Evolutionary conservation across 2,329 filamentous ascomycete species (phyloP).

Genomic region (Paraconiothyrium brasiliense): DNA sequence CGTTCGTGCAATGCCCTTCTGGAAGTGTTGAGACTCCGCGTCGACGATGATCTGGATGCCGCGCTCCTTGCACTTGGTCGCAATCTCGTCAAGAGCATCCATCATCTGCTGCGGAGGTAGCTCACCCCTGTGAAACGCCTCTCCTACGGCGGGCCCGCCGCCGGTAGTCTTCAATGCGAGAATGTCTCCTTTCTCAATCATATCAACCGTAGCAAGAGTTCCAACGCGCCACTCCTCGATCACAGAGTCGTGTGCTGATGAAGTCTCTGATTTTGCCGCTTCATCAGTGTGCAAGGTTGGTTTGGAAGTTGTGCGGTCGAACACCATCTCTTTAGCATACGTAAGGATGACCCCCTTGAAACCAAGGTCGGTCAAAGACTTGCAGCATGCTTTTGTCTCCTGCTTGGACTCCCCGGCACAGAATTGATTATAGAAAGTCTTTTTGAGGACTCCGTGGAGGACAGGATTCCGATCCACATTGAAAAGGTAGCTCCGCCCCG

Average conservation of each 20-base stretch:
- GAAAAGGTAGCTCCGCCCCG: conserved; percentile 49
- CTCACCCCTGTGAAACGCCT: conserved; percentile 48
- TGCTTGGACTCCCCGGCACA: conserved; percentile 79
- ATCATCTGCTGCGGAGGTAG: conserved; percentile 54
- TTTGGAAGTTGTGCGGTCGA: conserved; percentile 49
- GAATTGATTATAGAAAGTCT: conserved; percentile 89
- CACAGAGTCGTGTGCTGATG: conserved; percentile 30
- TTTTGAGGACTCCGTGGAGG: conserved; percentile 75
- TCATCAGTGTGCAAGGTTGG: conserved; percentile 22
- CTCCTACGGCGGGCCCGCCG: conserved; percentile 53
- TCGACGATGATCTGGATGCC: conserved; percentile 58
- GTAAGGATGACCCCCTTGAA: conserved; percentile 85
- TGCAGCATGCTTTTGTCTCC: conserved; percentile 72
- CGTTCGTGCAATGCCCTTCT: conserved; percentile 62
- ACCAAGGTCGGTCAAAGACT: conserved; percentile 73
- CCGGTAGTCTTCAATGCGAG: conserved; percentile 53
- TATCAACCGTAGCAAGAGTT: conserved; percentile 39
- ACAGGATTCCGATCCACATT: conserved; percentile 78
- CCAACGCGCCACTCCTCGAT: conserved; percentile 49
- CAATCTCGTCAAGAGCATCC: conserved; percentile 54
- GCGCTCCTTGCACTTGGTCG: conserved; percentile 50
- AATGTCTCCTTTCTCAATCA: conserved; percentile 44
- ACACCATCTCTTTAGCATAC: conserved; percentile 75
- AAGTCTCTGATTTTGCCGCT: conserved; percentile 12
- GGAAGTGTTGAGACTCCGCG: conserved; percentile 59